Base-by-base conservation (phyloP, 331 rosid genomes). In the Quercus lobata region DNA sequence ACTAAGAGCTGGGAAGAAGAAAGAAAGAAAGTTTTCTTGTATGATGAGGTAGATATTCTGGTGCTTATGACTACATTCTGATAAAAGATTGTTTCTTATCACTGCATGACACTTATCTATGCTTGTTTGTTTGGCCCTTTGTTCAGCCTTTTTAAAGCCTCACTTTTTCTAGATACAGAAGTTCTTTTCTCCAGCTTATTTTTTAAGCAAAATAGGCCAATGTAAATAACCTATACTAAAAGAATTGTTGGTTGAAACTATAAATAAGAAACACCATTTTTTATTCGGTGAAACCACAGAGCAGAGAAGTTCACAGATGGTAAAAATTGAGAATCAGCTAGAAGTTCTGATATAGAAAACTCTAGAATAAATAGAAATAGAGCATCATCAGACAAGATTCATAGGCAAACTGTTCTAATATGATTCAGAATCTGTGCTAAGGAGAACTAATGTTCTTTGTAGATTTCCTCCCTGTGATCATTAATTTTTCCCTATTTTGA, bases 1-100 rank as follows among this genome's bases (percentile, higher is more conserved):
- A 87, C 97, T 6, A 87, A 75, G 82, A 83, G 88, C 84, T 96
- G 99, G 99, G 98, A 96, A 87, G 92, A 90, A 81, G 94, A 96
- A 85, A 87, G 94, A 93, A 88, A 87, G 72, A 89, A 89, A 84
- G 89, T 84, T 85, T 93, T 96, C 90, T 87, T 91, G 76, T 96
- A 86, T 57, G 99, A 96, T 74, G 97, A 89, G 98, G 99, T 96
- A 85, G 60, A 76, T 74, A 46, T 70, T 71, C 65, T 74, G 49
- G 65, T 58, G 71, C 41, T 81, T 81, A 53, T 57, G 57, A 76
- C 68, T 35, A 56, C 37, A 1, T 65, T 32, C 68, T 35, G 55
- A 27, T 61, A 37, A 69, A 29, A 32, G 25, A 15, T n/a, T 41
- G 53, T 34, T 60, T 69, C 57, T 35, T 12, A 35, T 25, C 15